These are phyloP conservation scores for Tricholoma bakamatsutake DNA, from an alignment of 768 basidiomycete genomes.

Conservation along the genomic window DNA sequence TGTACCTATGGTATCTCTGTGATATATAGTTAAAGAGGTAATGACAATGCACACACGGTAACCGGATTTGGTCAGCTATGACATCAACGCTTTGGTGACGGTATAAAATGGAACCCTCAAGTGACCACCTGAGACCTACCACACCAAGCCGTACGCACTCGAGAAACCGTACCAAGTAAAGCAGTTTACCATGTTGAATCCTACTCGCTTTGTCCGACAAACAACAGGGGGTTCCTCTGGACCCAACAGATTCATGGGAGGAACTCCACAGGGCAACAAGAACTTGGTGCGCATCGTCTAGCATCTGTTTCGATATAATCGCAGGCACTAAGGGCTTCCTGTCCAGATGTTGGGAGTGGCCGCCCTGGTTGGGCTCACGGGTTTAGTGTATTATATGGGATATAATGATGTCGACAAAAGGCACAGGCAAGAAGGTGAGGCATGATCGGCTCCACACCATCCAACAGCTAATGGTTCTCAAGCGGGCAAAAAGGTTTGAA, in stretches of 20 bases:
- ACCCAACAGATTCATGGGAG: conserved; percentile 15
- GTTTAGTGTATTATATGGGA: conserved; percentile 16
- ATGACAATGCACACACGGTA: neutral
- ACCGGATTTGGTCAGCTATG: conserved; percentile 8
- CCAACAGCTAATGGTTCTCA: conserved; percentile 6
- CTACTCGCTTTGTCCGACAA: conserved; percentile 12
- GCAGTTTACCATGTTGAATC: conserved; percentile 5
- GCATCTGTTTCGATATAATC: neutral
- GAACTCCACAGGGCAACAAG: conserved; percentile 15
- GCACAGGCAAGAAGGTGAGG: conserved; percentile 18
- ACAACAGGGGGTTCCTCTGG: conserved; percentile 5
- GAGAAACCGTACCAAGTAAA: neutral
- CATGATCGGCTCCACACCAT: neutral
- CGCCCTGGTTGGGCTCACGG: conserved; percentile 12
- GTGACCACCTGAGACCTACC: conserved; percentile 5
- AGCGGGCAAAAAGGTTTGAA: conserved; percentile 12
- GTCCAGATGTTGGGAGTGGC: conserved; percentile 12
- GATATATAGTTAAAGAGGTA: neutral
- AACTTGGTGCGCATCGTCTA: conserved; percentile 9
- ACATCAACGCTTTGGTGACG: conserved; percentile 6
- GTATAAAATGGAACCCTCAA: conserved; percentile 9
- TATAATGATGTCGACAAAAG: conserved; percentile 19
- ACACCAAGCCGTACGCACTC: neutral
- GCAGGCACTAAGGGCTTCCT: neutral
- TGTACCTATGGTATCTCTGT: neutral